These are phyloP conservation scores for Cytospora piceae DNA, from an alignment of 2,329 filamentous ascomycete genomes.

Conservation along the genomic window DNA sequence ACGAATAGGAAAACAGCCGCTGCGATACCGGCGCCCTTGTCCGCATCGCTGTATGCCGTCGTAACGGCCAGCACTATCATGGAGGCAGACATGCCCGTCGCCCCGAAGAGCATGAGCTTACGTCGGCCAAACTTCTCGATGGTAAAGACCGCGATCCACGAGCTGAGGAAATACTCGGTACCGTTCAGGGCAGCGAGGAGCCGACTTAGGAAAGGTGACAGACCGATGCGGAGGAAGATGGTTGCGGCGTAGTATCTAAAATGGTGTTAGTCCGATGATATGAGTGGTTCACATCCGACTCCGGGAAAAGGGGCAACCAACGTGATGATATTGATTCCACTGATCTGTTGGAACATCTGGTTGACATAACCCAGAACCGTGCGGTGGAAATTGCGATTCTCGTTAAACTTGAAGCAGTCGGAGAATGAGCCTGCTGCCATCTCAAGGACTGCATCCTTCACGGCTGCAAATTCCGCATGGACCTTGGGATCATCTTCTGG, in stretches of 20 bases:
- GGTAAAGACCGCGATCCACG: conserved; percentile 30
- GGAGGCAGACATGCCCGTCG: conserved; percentile 57
- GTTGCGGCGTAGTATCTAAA: conserved; percentile 31
- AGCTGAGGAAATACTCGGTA: conserved; percentile 32
- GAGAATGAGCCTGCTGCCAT: conserved; percentile 19
- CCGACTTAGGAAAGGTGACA: conserved; percentile 29
- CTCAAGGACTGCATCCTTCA: conserved; percentile 21
- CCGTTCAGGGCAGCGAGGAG: conserved; percentile 33
- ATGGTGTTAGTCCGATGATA: no score
- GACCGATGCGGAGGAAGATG: conserved; percentile 33
- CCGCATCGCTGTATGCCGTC: conserved; percentile 60
- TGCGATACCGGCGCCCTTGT: conserved; percentile 48
- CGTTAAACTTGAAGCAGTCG: conserved; percentile 23
- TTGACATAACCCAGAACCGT: conserved; percentile 22
- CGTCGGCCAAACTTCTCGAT: conserved; percentile 34
- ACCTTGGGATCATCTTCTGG: conserved; percentile 22
- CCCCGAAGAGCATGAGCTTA: conserved; percentile 48
- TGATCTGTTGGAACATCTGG: conserved; percentile 49
- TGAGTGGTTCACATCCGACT: no score
- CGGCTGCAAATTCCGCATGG: conserved; percentile 22
- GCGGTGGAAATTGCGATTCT: conserved; percentile 23
- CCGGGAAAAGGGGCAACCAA: no score
- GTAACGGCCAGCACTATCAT: conserved; percentile 70
- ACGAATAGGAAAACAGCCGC: conserved; percentile 75
- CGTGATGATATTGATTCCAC: conserved; percentile 32